phyloP scores from a whole-genome alignment of 345 rosid species.

The Camelina hispida region DNA sequence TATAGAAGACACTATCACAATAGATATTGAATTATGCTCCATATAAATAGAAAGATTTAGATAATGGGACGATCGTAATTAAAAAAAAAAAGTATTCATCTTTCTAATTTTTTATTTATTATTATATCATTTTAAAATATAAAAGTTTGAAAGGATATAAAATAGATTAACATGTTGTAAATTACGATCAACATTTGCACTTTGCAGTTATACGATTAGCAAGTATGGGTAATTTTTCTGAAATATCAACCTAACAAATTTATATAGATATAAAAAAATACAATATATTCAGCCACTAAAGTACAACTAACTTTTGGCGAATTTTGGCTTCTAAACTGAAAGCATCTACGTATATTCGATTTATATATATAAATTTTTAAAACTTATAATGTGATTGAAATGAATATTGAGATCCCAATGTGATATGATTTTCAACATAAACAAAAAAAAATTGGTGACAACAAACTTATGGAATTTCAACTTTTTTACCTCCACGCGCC shows the following conservation, averaged over 20 bases:
- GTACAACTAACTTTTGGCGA: neutral
- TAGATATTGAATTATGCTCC: too few species aligned
- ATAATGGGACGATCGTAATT: too few species aligned
- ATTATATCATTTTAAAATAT: neutral
- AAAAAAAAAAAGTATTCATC: too few species aligned
- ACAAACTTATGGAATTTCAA: slow-evolving; percentile 33
- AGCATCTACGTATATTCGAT: slow-evolving; percentile 1
- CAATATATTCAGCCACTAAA: neutral
- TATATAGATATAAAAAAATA: too few species aligned
- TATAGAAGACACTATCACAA: too few species aligned
- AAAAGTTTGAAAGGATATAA: too few species aligned
- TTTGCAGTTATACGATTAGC: too few species aligned
- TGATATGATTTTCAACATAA: neutral
- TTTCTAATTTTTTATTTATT: neutral
- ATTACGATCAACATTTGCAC: neutral
- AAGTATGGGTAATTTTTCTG: too few species aligned
- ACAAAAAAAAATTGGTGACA: neutral
- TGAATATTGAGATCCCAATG: slow-evolving; percentile 41
- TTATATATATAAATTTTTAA: too few species aligned
- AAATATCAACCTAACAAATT: neutral
- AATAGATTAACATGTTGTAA: neutral
- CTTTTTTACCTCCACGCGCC: slow-evolving; percentile 42
- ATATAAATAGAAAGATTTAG: too few species aligned
- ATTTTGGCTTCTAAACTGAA: neutral
- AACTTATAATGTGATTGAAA: neutral